Base-by-base conservation (phyloP, 805 yeast species). In the Spathaspora arborariae region DNA sequence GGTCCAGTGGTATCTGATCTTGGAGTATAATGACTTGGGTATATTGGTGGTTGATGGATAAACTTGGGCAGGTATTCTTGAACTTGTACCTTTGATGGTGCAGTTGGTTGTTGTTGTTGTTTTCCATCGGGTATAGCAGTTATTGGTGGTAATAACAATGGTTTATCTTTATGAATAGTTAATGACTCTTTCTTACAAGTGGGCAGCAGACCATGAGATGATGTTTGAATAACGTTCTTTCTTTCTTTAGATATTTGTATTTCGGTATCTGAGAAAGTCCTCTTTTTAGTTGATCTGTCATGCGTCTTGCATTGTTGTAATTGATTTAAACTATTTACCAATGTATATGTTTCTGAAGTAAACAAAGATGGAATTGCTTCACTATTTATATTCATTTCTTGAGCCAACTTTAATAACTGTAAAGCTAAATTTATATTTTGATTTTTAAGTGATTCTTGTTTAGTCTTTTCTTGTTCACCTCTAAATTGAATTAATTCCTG, bases 391-490 rank as follows among this genome's bases (percentile, higher is more conserved):
- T 67, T 58, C 56, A 71, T 57, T 5, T 60, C 51, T 24, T 64
- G 59, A 1, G 60, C 67, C 39, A 60, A 51, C 24, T 63, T 62
- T 30, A 76, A 50, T 10, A 75, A 53, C 38, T 74, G 74, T 9
- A 75, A 42, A 1, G 73, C 60, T 4, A 65, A 54, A 5, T 54
- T 46, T 21, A 69, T 62, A 45, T 61, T 65, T 30, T 66, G 67
- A 30, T 57, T 53, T 44, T 64, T 65, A 26, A 63, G 46, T 33
- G 63, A 55, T 45, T 73, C 76, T 44, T 67, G 75, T 46, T 57
- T 64, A 4, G 76, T 65, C 45, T 60, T 63, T 46, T 74, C 80
- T 52, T 75, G 75, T 48, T 74, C 78, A 2, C 62, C 60, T 52
- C 65, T 65, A 30, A 69, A 60, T 24, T 56, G 53, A 13, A 76